These are phyloP conservation scores for Corymbia maculata DNA, from an alignment of 345 rosid species.

Conservation along the genomic window DNA sequence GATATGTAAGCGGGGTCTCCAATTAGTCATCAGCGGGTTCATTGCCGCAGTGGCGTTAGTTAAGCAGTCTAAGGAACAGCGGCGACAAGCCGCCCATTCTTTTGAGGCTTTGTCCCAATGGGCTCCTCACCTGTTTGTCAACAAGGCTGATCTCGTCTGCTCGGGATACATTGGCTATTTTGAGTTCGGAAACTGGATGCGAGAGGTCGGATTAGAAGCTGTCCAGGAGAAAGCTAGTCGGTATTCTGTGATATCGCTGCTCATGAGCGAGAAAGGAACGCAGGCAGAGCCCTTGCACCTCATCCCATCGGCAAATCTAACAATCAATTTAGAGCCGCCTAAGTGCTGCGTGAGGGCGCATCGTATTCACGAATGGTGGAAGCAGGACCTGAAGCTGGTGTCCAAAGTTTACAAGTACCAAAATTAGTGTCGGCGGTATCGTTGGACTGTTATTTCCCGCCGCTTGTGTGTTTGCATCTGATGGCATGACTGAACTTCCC, in stretches of 20 bases:
- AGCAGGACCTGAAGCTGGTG: slow-evolving; percentile 29
- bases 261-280: slow-evolving; percentile 50
- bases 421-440: not conserved
- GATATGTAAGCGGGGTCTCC: slow-evolving; percentile 37
- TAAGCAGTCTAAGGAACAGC: slow-evolving; percentile 20
- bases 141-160: slow-evolving; percentile 60
- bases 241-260: slow-evolving; percentile 59
- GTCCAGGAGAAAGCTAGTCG: slow-evolving; percentile 60
- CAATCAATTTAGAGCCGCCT: slow-evolving; percentile 23
- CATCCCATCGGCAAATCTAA: slow-evolving; percentile 65
- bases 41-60: slow-evolving; percentile 76
- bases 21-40: slow-evolving; percentile 52
- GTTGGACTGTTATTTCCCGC: not conserved
- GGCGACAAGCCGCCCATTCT: slow-evolving; percentile 19
- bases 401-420: slow-evolving; percentile 38
- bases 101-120: slow-evolving; percentile 51
- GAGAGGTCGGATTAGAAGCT: slow-evolving; percentile 61
- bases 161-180: slow-evolving; percentile 79
- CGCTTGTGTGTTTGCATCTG: not conserved
- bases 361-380: slow-evolving; percentile 88
- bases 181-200: slow-evolving; percentile 77
- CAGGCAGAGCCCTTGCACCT: slow-evolving; percentile 61
- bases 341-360: slow-evolving; percentile 60
- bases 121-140: slow-evolving; percentile 56
- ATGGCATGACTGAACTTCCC: too few relatives aligned